Percentiles rank a stretch among this genome's conserved stretches.
Evolutionary conservation across 2,329 filamentous ascomycete genomes (phyloP).

Genomic region (Diplodia corticola): DNA sequence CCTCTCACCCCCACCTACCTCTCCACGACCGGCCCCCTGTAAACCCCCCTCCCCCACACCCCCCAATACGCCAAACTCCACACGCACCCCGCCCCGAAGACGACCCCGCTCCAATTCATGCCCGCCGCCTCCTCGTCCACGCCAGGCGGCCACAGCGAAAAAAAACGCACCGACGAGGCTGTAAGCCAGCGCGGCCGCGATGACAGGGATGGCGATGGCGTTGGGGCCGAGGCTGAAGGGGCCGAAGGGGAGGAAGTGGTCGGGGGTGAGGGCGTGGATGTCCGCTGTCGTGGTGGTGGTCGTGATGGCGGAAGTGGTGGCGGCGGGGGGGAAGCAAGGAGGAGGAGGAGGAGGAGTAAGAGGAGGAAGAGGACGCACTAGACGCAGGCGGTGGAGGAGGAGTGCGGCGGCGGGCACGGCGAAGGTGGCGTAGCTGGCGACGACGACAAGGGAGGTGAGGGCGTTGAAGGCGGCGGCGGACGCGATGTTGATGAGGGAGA

Average conservation of each 20-base stretch:
- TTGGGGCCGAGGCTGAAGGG: constrained; percentile 19
- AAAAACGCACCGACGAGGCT: constrained; percentile 34
- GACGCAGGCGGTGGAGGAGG: not conserved
- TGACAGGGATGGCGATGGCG: constrained; percentile 29
- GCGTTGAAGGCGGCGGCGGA: constrained; percentile 33
- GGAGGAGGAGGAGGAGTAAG: constrained; percentile 22
- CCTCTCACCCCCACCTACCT: too few relatives aligned
- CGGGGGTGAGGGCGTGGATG: too few relatives aligned
- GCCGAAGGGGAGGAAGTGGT: constrained; percentile 26
- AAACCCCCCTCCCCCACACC: constrained; percentile 31
- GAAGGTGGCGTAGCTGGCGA: not conserved
- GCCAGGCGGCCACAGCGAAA: constrained; percentile 32
- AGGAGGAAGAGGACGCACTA: too few relatives aligned
- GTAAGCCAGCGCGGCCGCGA: constrained; percentile 30
- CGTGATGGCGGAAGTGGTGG: too few relatives aligned
- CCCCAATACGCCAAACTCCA: constrained; percentile 31
- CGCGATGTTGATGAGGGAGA: constrained; percentile 55
- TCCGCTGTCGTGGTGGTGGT: not conserved
- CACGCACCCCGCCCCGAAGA: constrained; percentile 28
- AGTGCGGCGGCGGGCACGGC: constrained; percentile 25
- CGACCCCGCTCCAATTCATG: constrained; percentile 36
- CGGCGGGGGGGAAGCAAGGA: not conserved
- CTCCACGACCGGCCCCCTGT: constrained; percentile 36
- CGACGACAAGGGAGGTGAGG: constrained; percentile 8
- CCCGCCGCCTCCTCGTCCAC: constrained; percentile 25